Conservation (phyloP, 1,284 basidiomycete genomes). For the Sphagnurus paluster region DNA sequence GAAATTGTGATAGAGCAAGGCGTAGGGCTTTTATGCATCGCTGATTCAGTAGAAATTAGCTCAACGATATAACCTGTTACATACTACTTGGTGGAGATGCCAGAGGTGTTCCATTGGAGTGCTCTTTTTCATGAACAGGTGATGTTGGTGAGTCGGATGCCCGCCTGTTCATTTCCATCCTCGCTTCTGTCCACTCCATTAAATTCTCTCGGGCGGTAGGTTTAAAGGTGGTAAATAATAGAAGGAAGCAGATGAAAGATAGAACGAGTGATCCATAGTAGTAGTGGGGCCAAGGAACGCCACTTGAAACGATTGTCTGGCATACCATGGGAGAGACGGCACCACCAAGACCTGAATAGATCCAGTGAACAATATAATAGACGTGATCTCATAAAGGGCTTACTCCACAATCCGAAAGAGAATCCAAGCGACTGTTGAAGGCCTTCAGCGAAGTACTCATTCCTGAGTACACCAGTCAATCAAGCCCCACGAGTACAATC, state of each 20-base stretch:
- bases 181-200: conserved; percentile 10
- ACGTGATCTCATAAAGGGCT: conserved; percentile 3
- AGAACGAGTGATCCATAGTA: conserved; percentile 55
- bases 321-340: conserved; percentile 53
- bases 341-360: conserved; percentile 47
- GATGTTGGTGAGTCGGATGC: conserved; percentile 6
- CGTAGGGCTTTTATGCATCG: conserved; percentile 36
- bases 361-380: neutral
- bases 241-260: conserved; percentile 40
- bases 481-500: conserved; percentile 8
- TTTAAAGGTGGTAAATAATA: conserved; percentile 41
- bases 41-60: neutral
- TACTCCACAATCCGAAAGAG: conserved; percentile 51
- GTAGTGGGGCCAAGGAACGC: conserved; percentile 52
- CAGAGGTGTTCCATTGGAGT: neutral
- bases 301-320: conserved; percentile 47
- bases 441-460: conserved; percentile 45
- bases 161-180: conserved; percentile 1
- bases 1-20: conserved; percentile 36
- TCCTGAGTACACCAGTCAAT: conserved; percentile 34
- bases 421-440: conserved; percentile 45
- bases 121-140: neutral
- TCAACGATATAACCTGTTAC: conserved; percentile 1
- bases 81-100: conserved; percentile 20
- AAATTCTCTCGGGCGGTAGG: conserved; percentile 41